These are phyloP conservation scores for Conringia planisiliqua DNA, from an alignment of 345 rosid species.

Conservation along the genomic window DNA sequence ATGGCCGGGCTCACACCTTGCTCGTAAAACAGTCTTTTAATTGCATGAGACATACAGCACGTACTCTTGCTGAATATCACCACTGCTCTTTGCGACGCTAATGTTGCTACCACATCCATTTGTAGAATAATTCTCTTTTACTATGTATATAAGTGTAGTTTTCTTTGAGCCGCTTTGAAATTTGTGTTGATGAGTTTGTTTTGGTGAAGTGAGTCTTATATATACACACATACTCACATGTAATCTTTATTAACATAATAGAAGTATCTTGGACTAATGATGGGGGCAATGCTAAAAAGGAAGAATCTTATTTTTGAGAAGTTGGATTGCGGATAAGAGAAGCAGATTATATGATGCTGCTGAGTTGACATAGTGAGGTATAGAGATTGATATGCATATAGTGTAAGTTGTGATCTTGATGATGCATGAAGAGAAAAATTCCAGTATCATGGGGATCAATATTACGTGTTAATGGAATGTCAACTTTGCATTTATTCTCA, in stretches of 20 bases:
- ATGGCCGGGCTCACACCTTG: conserved; percentile 84
- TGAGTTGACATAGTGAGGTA: conserved; percentile 31
- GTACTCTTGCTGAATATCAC: conserved; percentile 96
- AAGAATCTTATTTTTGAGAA: conserved; percentile 7
- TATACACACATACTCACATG: conserved; percentile 14
- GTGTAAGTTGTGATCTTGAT: conserved; percentile 31
- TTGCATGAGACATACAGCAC: conserved; percentile 92
- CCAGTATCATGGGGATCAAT: conserved; percentile 24
- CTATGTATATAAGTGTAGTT: background rate
- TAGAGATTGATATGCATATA: conserved; percentile 18
- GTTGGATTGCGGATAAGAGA: conserved; percentile 30
- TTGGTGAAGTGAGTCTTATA: conserved; percentile 23
- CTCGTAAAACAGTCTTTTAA: conserved; percentile 82
- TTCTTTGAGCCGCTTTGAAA: background rate
- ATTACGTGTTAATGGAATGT: conserved; percentile 37
- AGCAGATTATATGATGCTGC: conserved; percentile 22
- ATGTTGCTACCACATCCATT: conserved; percentile 73
- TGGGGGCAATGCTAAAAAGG: conserved; percentile 14
- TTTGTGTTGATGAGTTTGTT: conserved; percentile 23
- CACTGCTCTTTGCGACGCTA: conserved; percentile 90
- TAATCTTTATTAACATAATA: background rate
- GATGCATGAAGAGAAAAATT: conserved; percentile 27
- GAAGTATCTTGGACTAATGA: conserved; percentile 12
- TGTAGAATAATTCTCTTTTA: conserved; percentile 14
- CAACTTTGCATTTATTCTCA: conserved; percentile 36